Conservation (phyloP, 129 eudicot species). For the Tagetes erecta region DNA sequence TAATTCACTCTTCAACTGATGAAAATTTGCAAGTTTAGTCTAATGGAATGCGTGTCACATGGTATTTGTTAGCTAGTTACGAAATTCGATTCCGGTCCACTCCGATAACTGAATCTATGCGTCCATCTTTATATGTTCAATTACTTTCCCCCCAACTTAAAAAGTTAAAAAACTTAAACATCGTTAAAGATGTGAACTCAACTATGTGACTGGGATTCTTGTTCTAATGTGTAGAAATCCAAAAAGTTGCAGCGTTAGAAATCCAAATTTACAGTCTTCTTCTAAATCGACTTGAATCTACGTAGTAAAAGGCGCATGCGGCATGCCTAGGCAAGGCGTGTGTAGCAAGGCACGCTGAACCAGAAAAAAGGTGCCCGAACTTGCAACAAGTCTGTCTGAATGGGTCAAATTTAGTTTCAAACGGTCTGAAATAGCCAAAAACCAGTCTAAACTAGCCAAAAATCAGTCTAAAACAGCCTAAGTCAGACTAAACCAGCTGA, state of each 20-base stretch:
- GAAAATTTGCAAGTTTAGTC: too few species aligned
- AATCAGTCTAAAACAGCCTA: neutral
- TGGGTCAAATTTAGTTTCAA: neutral
- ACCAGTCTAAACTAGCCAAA: neutral
- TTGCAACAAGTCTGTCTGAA: neutral
- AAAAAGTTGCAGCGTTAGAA: constrained; percentile 3
- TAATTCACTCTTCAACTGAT: too few species aligned
- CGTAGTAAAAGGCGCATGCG: neutral
- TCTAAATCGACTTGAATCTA: neutral
- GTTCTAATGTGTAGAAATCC: neutral
- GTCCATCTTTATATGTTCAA: neutral
- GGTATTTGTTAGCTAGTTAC: constrained; percentile 1
- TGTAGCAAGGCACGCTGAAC: neutral
- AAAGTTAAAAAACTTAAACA: neutral
- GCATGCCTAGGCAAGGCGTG: neutral
- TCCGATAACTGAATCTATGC: neutral
- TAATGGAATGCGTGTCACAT: neutral
- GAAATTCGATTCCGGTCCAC: neutral
- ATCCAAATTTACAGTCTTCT: constrained; percentile 16
- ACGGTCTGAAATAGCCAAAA: neutral
- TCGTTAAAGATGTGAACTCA: neutral
- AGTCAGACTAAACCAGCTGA: neutral
- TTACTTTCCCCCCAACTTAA: constrained; percentile 8
- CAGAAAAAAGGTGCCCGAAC: neutral
- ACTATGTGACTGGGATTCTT: constrained; percentile 8